Evolutionary conservation across 2,329 filamentous ascomycete species (phyloP), one percentile per base, ranked within the genome.

Genomic region (Akanthomyces uredinophilus): DNA sequence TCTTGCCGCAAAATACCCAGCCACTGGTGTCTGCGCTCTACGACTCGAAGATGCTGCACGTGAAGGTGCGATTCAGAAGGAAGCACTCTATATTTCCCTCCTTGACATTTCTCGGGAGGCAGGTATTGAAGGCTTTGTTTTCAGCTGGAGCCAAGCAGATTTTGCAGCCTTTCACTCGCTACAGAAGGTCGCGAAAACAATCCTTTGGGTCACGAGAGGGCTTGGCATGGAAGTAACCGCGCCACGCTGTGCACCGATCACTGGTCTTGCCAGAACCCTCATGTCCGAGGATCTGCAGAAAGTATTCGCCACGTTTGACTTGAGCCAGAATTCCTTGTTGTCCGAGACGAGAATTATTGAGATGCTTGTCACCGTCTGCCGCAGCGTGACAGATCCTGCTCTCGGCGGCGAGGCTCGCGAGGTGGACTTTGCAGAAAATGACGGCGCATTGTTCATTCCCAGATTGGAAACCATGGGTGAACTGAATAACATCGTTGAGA

Each of bases 191-290:
- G 70, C 76, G 1, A 73, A 71, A 18, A 73, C 75, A 2, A 65
- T 84, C 1, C 52, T 85, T 1, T 85, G 82, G 81, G 64, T 82
- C 20, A 79, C 79, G 0, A 69, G 70, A 0, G 77, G 77, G 4
- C 78, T 77, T 1, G 75, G 79, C 35, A 74, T 68, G 71, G 71
- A 64, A 49, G 70, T 68, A 16, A 54, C 37, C 44, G 72, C 71
- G 18, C 79, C 80, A 0, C 67, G 68, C 27, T 70, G 72, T 14
- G 72, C 79, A 2, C 72, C 77, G 0, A 73, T 82, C 22, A 68
- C 79, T n/a, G 80, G 77, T 1, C 68, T 84, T 18, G 74, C 78
- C 1, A 74, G 82, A 22, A 79, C 79, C 0, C 69, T 84, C 10
- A 75, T 78, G 52, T 83, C 81, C 0, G 82, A 84, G 52, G 77